These are phyloP conservation scores for Phialophora macrospora DNA, from an alignment of 2,329 filamentous ascomycete species.

Conservation along the genomic window DNA sequence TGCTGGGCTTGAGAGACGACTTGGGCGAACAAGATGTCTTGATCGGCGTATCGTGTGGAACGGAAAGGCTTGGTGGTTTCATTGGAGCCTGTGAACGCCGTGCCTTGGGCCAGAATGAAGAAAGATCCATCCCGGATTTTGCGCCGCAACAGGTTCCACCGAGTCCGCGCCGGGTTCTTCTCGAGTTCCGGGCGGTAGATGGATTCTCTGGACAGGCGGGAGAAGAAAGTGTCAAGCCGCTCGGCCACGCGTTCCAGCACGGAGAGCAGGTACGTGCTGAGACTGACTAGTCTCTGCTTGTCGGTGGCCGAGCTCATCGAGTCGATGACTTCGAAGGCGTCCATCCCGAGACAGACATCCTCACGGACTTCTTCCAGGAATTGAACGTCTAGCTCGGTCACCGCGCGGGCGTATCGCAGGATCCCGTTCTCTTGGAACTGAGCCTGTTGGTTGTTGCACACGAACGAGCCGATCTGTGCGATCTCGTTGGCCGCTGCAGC, in stretches of 20 bases:
- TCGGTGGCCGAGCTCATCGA: constrained; percentile 49
- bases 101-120: constrained; percentile 43
- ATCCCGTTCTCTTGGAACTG: constrained; percentile 28
- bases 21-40: constrained; percentile 26
- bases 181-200: constrained; percentile 60
- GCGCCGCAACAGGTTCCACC: constrained; percentile 58
- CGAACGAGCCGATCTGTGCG: constrained; percentile 25
- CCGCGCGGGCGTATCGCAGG: constrained; percentile 25
- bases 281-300: constrained; percentile 48
- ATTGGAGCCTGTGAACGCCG: constrained; percentile 11
- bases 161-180: constrained; percentile 57
- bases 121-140: constrained; percentile 59
- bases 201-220: constrained; percentile 55
- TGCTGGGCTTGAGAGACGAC: constrained; percentile 27
- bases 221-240: constrained; percentile 58
- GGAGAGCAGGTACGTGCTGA: constrained; percentile 55
- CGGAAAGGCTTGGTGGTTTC: constrained; percentile 22
- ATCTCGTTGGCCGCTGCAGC: constrained; percentile 24
- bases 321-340: constrained; percentile 58
- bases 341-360: constrained; percentile 52
- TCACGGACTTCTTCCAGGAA: constrained; percentile 29
- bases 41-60: constrained; percentile 21
- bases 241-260: constrained; percentile 60
- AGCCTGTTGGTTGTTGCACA: constrained; percentile 29
- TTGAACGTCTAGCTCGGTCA: constrained; percentile 28